Percentiles rank a stretch among this genome's conserved stretches.
These are phyloP conservation scores for Phytophthora cryptogea DNA, from an alignment of 352 stramenopile genomes.

Conservation along the genomic window DNA sequence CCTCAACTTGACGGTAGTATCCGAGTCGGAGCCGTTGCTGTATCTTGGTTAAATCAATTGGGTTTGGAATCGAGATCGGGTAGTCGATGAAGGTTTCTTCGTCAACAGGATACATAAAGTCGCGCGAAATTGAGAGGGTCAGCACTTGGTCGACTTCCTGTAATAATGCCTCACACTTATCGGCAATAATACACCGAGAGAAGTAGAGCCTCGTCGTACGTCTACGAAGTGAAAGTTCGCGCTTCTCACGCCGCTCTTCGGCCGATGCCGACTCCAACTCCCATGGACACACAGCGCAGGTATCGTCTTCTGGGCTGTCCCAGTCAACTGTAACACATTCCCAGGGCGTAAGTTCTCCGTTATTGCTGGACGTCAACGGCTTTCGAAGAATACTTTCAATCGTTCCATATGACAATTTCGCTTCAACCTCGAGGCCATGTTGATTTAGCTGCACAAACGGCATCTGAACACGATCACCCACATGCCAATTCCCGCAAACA, in stretches of 20 bases:
- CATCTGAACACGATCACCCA: constrained; percentile 77
- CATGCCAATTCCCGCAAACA: constrained; percentile 69
- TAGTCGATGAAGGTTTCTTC: constrained; percentile 80
- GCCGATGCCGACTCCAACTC: constrained; percentile 63
- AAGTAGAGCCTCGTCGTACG: constrained; percentile 48
- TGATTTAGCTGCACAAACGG: constrained; percentile 70
- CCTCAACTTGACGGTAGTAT: constrained; percentile 88
- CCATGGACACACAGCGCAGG: constrained; percentile 76
- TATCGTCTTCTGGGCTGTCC: constrained; percentile 74
- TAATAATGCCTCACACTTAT: constrained; percentile 51
- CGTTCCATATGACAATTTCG: constrained; percentile 65
- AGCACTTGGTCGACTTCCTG: constrained; percentile 69
- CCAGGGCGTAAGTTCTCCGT: constrained; percentile 58
- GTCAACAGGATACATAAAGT: constrained; percentile 84
- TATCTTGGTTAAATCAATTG: constrained; percentile 86
- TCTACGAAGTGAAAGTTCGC: constrained; percentile 39
- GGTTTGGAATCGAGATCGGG: constrained; percentile 79
- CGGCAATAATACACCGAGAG: constrained; percentile 51
- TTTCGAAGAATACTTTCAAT: constrained; percentile 54
- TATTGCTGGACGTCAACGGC: constrained; percentile 21
- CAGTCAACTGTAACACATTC: constrained; percentile 76
- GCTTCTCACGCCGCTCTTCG: constrained; percentile 48
- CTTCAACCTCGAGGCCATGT: constrained; percentile 59
- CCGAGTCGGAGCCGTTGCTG: constrained; percentile 56
- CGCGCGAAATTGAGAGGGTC: constrained; percentile 68